Percentiles rank a stretch among this genome's conserved stretches.
Evolutionary conservation across 371 early-diverging fungal species (phyloP).

Genomic region (Mucor plumbeus): DNA sequence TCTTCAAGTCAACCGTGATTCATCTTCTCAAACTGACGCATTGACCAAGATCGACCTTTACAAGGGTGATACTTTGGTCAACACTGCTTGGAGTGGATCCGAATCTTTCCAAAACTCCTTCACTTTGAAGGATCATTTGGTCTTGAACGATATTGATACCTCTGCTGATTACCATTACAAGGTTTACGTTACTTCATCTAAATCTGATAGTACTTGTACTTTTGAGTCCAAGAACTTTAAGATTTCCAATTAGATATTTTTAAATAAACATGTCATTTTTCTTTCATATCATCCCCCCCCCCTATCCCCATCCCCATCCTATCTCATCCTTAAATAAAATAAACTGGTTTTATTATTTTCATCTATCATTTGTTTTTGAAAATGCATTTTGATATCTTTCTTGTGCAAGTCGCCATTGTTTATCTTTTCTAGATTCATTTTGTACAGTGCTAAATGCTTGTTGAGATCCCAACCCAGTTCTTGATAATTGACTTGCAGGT

Average conservation of each 20-base stretch:
- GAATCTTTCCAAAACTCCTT: slow-evolving; percentile 39
- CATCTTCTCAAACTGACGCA: slow-evolving; percentile 42
- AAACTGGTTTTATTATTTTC: slow-evolving; percentile 1
- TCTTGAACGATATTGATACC: slow-evolving; percentile 23
- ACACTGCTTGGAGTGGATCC: slow-evolving; percentile 39
- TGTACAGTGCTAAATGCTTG: background rate
- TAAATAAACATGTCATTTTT: background rate
- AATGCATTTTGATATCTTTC: slow-evolving; percentile 21
- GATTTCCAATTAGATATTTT: slow-evolving; percentile 18
- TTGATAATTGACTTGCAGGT: slow-evolving; percentile 16
- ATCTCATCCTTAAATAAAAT: background rate
- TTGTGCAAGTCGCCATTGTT: slow-evolving; percentile 20
- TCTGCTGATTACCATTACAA: slow-evolving; percentile 38
- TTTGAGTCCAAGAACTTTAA: slow-evolving; percentile 35
- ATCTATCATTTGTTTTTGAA: background rate
- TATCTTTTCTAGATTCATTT: slow-evolving; percentile 20
- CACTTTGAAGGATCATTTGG: slow-evolving; percentile 48
- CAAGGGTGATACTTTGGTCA: slow-evolving; percentile 34
- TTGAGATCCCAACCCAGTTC: slow-evolving; percentile 31
- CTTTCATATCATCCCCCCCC: slow-evolving; percentile 5
- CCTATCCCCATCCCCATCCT: background rate
- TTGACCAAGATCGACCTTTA: slow-evolving; percentile 47
- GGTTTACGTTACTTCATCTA: slow-evolving; percentile 24
- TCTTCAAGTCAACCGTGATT: slow-evolving; percentile 41
- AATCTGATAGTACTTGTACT: slow-evolving; percentile 26